Conservation (phyloP, 2,329 filamentous ascomycete species). For the Sarocladium brachiariae region DNA sequence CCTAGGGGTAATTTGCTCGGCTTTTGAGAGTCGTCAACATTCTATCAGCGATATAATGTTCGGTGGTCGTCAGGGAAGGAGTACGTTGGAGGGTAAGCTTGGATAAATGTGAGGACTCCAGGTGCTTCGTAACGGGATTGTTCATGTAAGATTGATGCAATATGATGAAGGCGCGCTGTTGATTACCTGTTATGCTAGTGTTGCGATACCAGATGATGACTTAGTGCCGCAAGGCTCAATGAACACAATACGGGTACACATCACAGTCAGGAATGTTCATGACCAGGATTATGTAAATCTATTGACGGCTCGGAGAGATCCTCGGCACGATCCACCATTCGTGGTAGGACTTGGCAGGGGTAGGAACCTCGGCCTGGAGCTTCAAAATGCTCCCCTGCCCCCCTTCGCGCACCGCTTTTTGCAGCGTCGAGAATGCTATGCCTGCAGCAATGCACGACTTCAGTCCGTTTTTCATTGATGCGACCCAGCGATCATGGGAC, state of each 20-base stretch:
- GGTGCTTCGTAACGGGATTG: neutral
- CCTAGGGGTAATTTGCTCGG: no score
- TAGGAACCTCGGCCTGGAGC: constrained; percentile 46
- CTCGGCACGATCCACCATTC: constrained; percentile 58
- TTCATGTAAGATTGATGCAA: constrained; percentile 5
- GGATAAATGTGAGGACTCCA: neutral
- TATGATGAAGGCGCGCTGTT: neutral
- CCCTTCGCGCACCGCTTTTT: constrained; percentile 20
- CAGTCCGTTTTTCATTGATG: constrained; percentile 51
- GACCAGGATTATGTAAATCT: neutral
- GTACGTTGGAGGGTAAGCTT: neutral
- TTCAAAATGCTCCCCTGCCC: constrained; percentile 23
- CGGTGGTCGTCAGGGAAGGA: no score
- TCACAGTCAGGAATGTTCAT: neutral
- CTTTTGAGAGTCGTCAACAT: no score
- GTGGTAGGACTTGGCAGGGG: constrained; percentile 49
- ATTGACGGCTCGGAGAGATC: constrained; percentile 5
- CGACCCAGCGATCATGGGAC: constrained; percentile 56
- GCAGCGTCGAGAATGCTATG: constrained; percentile 54
- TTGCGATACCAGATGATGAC: neutral
- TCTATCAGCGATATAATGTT: no score
- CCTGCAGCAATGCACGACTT: constrained; percentile 66
- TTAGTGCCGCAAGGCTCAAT: neutral
- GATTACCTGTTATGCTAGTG: neutral
- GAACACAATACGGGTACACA: no score